Evolutionary conservation across 495 filamentous ascomycete genomes (phyloP), one percentile per base, ranked within the genome.

Genomic region (Penicillium daleae): DNA sequence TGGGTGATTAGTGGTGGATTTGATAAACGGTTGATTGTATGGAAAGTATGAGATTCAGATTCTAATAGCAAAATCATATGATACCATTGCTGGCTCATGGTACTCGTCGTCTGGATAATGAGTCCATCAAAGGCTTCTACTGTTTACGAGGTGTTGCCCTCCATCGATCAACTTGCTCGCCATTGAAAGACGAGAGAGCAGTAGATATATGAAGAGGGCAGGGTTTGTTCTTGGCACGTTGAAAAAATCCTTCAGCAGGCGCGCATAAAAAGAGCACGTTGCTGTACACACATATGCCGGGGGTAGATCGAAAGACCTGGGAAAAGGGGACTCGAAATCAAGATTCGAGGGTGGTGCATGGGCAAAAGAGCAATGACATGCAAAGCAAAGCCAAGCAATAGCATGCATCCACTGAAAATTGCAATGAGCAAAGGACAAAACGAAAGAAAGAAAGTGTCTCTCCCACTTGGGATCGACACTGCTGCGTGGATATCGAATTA

Each of bases 261-360:
- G 86, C 84, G 86, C 90, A 93, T 90, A 78, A 85, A 74, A 78
- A 78, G 68, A 82, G 85, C 83, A 85, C 85, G 85, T 82, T 85
- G 92, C 92, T 97, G 95, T 99, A 99, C 95, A 99, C 95, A 99
- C 93, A 91, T 89, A 97, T 99, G 95, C 95, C 95, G 67, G 4
- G n/a, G 35, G 19, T 6, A 69, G 71, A 59, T 32, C 10, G 31
- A 74, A 83, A 46, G 46, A 39, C 19, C 32, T 40, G 62, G 50
- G 52, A 58, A 48, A 53, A 32, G 56, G 13, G 46, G 31, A 40
- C 55, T 63, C 46, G 50, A 64, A 53, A 61, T 22, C 35, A 50
- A 60, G 49, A 56, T 61, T 70, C 57, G 54, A 67, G 56, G 29
- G 21, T 40, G 50, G 24, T 55, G 57, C 13, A 32, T 8, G 24